Evolutionary conservation across 1,284 basidiomycete genomes (phyloP).

Genomic region (Schizophyllum commune): DNA sequence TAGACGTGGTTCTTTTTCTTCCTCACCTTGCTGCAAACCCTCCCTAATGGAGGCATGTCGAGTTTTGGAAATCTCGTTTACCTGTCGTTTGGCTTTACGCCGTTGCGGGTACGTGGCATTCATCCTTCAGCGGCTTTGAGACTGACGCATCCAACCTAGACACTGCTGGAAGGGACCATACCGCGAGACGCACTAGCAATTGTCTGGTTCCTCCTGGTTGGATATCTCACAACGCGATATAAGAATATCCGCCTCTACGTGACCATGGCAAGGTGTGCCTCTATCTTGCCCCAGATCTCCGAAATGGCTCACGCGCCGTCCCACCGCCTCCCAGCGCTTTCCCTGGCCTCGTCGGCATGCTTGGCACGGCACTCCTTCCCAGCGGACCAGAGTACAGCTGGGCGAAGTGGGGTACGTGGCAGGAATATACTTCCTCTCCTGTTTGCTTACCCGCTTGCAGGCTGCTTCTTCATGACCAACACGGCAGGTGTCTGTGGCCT

Average conservation of each 20-base stretch:
- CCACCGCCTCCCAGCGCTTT: conserved; percentile 2
- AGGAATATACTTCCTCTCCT: conserved; percentile 1
- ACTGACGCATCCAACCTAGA: not conserved
- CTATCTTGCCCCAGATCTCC: conserved; percentile 10
- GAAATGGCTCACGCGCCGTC: conserved; percentile 7
- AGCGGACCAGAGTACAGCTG: not conserved
- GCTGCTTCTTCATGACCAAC: conserved; percentile 4
- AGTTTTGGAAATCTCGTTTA: conserved; percentile 14
- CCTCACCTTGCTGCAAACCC: not conserved
- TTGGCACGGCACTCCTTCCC: not conserved
- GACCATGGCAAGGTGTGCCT: conserved; percentile 8
- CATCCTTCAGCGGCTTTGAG: not conserved
- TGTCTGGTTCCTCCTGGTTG: conserved; percentile 8
- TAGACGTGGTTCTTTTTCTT: conserved; percentile 3
- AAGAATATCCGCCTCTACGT: conserved; percentile 9
- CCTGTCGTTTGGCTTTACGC: conserved; percentile 9
- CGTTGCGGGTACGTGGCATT: conserved; percentile 8
- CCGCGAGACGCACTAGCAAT: conserved; percentile 9
- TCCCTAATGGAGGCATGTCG: conserved; percentile 6
- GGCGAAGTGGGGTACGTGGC: conserved; percentile 11
- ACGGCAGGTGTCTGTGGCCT: conserved; percentile 6
- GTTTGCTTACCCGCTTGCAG: not conserved
- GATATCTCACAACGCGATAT: conserved; percentile 6
- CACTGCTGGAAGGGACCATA: conserved; percentile 3
- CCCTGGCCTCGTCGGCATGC: not conserved